Base-by-base conservation (phyloP, 2,329 filamentous ascomycete genomes). In the Cytospora schulzeri region DNA sequence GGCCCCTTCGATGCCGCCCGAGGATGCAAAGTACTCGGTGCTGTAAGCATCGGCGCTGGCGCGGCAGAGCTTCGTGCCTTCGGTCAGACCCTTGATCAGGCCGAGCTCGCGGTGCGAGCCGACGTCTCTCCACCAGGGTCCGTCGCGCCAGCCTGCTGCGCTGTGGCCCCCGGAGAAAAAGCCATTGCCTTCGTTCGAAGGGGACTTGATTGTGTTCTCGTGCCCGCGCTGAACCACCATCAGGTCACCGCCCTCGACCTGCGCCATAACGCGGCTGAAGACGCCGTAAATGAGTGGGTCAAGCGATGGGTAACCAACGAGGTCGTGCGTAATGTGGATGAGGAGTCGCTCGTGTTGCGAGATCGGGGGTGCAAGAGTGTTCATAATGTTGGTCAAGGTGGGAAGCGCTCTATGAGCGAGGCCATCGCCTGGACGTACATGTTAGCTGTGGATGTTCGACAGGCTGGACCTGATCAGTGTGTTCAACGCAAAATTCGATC, bases 261-360 rank as follows among this genome's bases (percentile, higher is more conserved):
- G 95, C n/a, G 93, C 87, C 95, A 99, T 99, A 72, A 99, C 93
- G 60, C 93, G 89, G 62, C 91, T 91, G 80, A 99, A 99, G 68
- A 95, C 93, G 64, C 86, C 85, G 78, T 98, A 92, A 71, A 98
- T 92, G 62, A 97, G 85, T 22, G 94, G 93, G 75, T 98, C 94
- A 70, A 99, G 87, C 22, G 92, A 94, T 3, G 95, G 95, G 76
- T 99, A 99, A 70, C 92, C 92, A 70, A 93, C 88, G 52, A 99
- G 86, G 76, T 98, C 95, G 80, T 99, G 95, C 11, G 94, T 97
- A 68, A 95, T 96, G 80, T 99, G 95, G 72, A 99, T 98, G 72
- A 96, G 91, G 9, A 99, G 90, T 57, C 94, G 91, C 79, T 99
- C 95, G 78, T 99, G 95, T 11, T 94, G 95, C 62, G 93, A 93